phyloP scores from a whole-genome alignment of 2,329 filamentous ascomycete genomes.

The Aspergillus ochraceus region DNA sequence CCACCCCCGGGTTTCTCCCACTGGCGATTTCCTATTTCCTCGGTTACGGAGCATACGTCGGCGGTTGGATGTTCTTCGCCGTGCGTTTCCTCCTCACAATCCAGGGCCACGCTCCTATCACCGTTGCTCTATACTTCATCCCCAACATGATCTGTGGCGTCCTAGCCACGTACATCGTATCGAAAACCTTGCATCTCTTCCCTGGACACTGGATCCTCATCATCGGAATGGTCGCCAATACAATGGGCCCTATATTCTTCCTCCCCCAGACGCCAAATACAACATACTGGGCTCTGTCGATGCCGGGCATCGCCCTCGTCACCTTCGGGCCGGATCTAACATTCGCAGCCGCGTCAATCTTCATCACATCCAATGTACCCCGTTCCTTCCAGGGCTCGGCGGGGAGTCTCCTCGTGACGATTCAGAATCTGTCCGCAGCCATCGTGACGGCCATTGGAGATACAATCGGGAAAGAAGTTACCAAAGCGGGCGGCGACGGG shows the following conservation, averaged over 20 bases:
- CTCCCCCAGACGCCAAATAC: background rate
- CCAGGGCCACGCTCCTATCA: conserved; percentile 38
- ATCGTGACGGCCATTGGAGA: conserved; percentile 31
- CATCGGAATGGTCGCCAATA: background rate
- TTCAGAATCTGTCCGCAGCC: conserved; percentile 45
- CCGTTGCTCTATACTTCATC: conserved; percentile 40
- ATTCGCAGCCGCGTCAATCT: conserved; percentile 48
- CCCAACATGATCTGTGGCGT: conserved; percentile 4
- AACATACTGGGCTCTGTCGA: conserved; percentile 43
- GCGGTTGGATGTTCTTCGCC: conserved; percentile 37
- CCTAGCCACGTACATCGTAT: background rate
- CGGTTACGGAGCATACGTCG: conserved; percentile 43
- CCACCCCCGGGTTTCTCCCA: conserved; percentile 37
- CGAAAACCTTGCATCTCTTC: conserved; percentile 6
- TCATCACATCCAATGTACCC: conserved; percentile 46
- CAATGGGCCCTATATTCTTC: background rate
- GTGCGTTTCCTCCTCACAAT: conserved; percentile 35
- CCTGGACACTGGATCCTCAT: conserved; percentile 5
- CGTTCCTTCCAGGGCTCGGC: conserved; percentile 46
- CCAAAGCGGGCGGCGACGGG: conserved; percentile 1
- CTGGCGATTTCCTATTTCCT: conserved; percentile 43
- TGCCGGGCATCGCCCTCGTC: conserved; percentile 43
- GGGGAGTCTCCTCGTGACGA: conserved; percentile 45
- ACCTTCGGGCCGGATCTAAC: conserved; percentile 48
- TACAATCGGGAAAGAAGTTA: conserved; percentile 32